Base-by-base conservation (phyloP, 1,139 yeast species). In the Saccharomyces hybrid region DNA sequence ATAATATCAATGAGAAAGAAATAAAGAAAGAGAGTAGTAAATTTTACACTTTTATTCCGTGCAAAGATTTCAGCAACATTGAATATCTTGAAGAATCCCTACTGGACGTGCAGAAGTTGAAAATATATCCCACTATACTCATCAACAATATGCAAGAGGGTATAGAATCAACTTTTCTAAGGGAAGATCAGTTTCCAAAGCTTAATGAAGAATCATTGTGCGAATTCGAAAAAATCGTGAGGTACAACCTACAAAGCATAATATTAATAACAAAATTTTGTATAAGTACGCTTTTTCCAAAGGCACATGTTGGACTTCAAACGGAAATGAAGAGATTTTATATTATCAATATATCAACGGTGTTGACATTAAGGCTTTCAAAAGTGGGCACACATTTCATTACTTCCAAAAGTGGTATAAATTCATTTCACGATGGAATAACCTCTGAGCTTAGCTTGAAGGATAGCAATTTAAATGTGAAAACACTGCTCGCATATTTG, bases 381-480 rank as follows among this genome's bases (percentile, higher is more conserved):
- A 58, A 50, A 8, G 52, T 44, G 38, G 59, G 58, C 9, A 51
- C 55, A 16, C 56, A 55, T 9, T 58, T 58, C 29, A 53, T 58
- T 11, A 56, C 64, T 1, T 56, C 65, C 0, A 64, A 65, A 48
- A 61, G 62, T 2, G 68, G 63, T 9, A 38, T 64, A 32, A 60
- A 61, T 38, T 67, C 63, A 46, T 62, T 61, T 38, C 67, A 64
- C 51, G 67, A 64, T 52, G 60, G 65, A 1, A 50, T 64, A n/a
- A 54, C 61, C 11, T 63, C 64, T 5, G 68, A 64, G 32, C 49
- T 59, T 9, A 49, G 50, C 6, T 12, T 34, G 8, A 32, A 47
- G 6, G 34, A 32, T 9, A 48, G 46, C 6, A 41, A 48, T 19
- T 34, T 29, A 16, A 24, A 48, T 9, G 49, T 56, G n/a, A 60